Evolutionary conservation across 208 protist species (phyloP).

Genomic region (Leishmania braziliensis): DNA sequence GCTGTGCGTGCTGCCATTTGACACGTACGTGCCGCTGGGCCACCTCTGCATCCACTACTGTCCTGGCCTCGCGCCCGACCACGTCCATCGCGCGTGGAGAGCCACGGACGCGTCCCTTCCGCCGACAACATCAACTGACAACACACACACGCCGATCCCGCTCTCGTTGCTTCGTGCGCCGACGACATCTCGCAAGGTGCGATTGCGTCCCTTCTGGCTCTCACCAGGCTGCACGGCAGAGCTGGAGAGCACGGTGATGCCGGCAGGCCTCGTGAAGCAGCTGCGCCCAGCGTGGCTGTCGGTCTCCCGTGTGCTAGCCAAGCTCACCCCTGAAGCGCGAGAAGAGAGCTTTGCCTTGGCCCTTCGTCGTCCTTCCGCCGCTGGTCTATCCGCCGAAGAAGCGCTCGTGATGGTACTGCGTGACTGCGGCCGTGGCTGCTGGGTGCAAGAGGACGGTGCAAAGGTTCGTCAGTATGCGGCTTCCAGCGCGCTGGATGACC

Average conservation of each 20-base stretch:
- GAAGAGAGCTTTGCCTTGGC: slow-evolving; percentile 23
- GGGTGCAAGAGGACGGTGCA: slow-evolving; percentile 44
- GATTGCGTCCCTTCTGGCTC: slow-evolving; percentile 77
- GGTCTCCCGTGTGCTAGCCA: slow-evolving; percentile 44
- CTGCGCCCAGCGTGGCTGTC: slow-evolving; percentile 68
- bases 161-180: slow-evolving; percentile 24
- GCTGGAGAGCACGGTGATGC: slow-evolving; percentile 24
- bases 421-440: slow-evolving; percentile 48
- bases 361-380: slow-evolving; percentile 17
- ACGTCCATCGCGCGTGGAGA: slow-evolving; percentile 14
- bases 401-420: slow-evolving; percentile 35
- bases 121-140: neutral
- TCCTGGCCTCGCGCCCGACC: neutral
- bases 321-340: slow-evolving; percentile 17
- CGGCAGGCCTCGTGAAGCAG: slow-evolving; percentile 26
- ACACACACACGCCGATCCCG: slow-evolving; percentile 15
- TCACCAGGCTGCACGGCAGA: slow-evolving; percentile 61
- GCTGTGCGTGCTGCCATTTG: slow-evolving; percentile 30
- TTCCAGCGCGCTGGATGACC: slow-evolving; percentile 60
- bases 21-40: slow-evolving; percentile 16
- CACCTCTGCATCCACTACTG: slow-evolving; percentile 1
- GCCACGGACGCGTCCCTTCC: slow-evolving; percentile 2
- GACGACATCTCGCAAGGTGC: slow-evolving; percentile 18
- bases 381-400: neutral
- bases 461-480: slow-evolving; percentile 55